phyloP scores from a whole-genome alignment of 768 basidiomycete genomes.

The Tulasnella sp. region DNA sequence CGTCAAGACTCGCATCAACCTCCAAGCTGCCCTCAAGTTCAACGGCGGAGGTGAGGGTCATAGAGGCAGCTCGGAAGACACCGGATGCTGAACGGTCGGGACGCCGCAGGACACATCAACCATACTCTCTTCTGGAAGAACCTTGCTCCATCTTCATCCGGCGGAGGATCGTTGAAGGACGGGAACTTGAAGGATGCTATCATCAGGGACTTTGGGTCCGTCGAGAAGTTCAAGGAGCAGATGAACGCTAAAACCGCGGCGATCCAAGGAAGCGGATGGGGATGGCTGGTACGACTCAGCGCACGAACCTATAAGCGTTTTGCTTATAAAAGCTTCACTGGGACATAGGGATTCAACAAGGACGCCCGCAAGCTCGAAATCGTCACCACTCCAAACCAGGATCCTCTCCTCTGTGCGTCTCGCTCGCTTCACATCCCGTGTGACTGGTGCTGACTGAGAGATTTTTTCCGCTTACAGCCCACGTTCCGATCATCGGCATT shows the following conservation, averaged over 20 bases:
- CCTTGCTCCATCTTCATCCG: slow-evolving; percentile 69
- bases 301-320: slow-evolving; percentile 7
- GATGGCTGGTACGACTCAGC: slow-evolving; percentile 75
- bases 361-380: slow-evolving; percentile 77
- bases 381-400: slow-evolving; percentile 94
- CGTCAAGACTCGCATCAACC: slow-evolving; percentile 73
- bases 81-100: not conserved
- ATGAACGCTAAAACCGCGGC: slow-evolving; percentile 87
- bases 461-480: slow-evolving; percentile 52
- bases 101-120: slow-evolving; percentile 82
- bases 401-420: slow-evolving; percentile 72
- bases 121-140: slow-evolving; percentile 99
- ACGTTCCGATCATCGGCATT: slow-evolving; percentile 89
- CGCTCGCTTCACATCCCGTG: not conserved
- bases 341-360: slow-evolving; percentile 66
- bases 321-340: not conserved
- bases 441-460: not conserved
- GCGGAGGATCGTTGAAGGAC: slow-evolving; percentile 65
- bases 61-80: not conserved
- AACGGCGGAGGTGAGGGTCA: slow-evolving; percentile 78
- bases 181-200: slow-evolving; percentile 78
- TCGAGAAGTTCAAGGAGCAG: slow-evolving; percentile 82
- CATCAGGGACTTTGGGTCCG: slow-evolving; percentile 79
- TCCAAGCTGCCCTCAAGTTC: slow-evolving; percentile 94
- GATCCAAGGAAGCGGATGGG: slow-evolving; percentile 98